These are phyloP conservation scores for Cymodocea nodosa DNA, from an alignment of 116 monocot species.

Conservation along the genomic window DNA sequence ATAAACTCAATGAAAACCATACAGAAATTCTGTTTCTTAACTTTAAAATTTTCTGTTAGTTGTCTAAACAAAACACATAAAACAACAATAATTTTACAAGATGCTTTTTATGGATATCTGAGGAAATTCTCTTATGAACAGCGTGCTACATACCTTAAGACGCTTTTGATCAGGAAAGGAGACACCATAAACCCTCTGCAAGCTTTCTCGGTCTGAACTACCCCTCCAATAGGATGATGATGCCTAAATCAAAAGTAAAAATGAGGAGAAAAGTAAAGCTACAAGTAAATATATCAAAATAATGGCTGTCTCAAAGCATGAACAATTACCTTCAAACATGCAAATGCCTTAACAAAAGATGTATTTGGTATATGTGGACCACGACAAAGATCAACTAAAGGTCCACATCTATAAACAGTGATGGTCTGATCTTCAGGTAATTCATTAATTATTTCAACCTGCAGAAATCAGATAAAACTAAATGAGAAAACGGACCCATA, in stretches of 20 bases:
- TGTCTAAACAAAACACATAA: too few species aligned
- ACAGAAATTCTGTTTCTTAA: too few species aligned
- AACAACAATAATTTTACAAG: neutral
- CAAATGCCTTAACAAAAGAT: constrained; percentile 94
- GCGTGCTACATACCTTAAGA: constrained; percentile 44
- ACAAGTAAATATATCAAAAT: neutral
- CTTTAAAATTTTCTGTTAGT: too few species aligned
- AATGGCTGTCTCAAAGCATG: neutral
- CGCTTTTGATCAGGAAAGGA: constrained; percentile 87
- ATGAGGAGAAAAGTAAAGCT: neutral
- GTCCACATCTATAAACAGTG: constrained; percentile 98
- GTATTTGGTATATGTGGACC: constrained; percentile 98
- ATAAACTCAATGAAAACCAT: too few species aligned
- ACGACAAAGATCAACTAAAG: constrained; percentile 94
- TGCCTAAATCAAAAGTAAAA: constrained; percentile 32
- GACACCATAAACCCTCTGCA: constrained; percentile 98
- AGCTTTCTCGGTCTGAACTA: constrained; percentile 80
- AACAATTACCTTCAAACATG: constrained; percentile 66
- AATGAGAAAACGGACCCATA: too few species aligned
- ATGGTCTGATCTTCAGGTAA: constrained; percentile 92
- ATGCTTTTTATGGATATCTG: too few species aligned
- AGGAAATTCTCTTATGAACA: too few species aligned
- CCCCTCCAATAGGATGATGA: constrained; percentile 99
- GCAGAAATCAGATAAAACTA: constrained; percentile 4
- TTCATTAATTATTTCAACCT: constrained; percentile 96